phyloP scores from a whole-genome alignment of 164 flowering plant genomes.

The Euptelea pleiosperma region DNA sequence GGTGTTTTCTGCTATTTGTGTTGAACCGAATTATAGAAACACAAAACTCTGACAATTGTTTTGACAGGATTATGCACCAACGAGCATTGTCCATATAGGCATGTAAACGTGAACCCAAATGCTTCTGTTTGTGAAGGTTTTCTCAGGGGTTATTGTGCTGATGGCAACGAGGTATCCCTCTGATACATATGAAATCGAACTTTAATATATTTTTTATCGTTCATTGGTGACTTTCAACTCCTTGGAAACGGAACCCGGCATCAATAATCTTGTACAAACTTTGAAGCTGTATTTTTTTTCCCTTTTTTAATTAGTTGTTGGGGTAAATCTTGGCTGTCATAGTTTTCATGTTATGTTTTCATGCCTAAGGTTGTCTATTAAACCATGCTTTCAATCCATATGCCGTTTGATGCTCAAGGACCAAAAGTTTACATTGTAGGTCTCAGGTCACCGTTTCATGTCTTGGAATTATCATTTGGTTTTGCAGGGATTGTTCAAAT shows the following conservation, averaged over 20 bases:
- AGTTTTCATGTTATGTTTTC: no score
- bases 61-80: slow-evolving; percentile 83
- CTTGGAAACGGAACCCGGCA: background rate
- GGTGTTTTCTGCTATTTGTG: slow-evolving; percentile 3
- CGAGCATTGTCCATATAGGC: slow-evolving; percentile 78
- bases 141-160: slow-evolving; percentile 92
- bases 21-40: background rate
- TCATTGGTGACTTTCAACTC: background rate
- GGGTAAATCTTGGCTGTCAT: no score
- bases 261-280: no score
- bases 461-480: background rate
- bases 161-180: slow-evolving; percentile 82
- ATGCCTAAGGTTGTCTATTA: no score
- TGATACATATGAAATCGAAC: background rate
- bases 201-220: background rate
- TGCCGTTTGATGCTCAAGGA: background rate
- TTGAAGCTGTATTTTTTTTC: no score
- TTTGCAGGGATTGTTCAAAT: background rate
- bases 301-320: no score
- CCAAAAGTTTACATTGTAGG: background rate
- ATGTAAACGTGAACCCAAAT: slow-evolving; percentile 84
- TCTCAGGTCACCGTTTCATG: background rate
- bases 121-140: slow-evolving; percentile 84
- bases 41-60: slow-evolving; percentile 11
- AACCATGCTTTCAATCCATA: no score